Evolutionary conservation across 208 protist genomes (phyloP).

Genomic region (Acanthamoeba healyi): DNA sequence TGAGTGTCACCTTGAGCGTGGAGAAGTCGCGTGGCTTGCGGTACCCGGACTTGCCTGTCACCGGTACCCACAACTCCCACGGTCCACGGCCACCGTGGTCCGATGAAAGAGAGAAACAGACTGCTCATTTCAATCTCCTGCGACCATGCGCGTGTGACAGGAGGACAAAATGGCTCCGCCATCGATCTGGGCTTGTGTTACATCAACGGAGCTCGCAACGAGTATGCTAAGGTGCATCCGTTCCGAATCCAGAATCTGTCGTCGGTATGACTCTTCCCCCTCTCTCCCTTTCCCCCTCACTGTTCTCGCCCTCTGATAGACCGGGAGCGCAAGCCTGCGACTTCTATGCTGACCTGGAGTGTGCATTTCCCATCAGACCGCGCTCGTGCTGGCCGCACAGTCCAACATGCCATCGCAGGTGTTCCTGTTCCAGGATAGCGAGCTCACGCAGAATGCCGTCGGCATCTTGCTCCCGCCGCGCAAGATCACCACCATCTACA

Average conservation of each 20-base stretch:
- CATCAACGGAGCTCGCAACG: conserved; percentile 47
- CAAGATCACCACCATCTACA: conserved; percentile 71
- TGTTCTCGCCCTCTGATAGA: no score
- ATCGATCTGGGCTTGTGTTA: conserved; percentile 71
- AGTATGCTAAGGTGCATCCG: conserved; percentile 60
- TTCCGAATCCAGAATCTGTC: conserved; percentile 74
- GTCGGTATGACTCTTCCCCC: background rate
- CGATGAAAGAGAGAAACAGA: no score
- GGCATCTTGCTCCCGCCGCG: conserved; percentile 72
- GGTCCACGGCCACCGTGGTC: no score
- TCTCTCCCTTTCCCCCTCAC: conserved; percentile 17
- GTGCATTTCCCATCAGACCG: no score
- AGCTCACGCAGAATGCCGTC: conserved; percentile 59
- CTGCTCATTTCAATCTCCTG: no score
- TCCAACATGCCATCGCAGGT: conserved; percentile 80
- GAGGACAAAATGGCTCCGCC: background rate
- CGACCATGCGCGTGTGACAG: no score
- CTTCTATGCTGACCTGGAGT: no score
- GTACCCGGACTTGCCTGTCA: conserved; percentile 55
- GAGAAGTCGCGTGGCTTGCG: conserved; percentile 16
- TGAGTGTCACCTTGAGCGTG: conserved; percentile 18
- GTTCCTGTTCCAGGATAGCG: conserved; percentile 80
- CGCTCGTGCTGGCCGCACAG: conserved; percentile 68
- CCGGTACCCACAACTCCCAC: no score
- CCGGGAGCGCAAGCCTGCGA: no score